Conservation (phyloP, 2,329 filamentous ascomycete species). For the Ceratocystiopsis brevicomis region DNA sequence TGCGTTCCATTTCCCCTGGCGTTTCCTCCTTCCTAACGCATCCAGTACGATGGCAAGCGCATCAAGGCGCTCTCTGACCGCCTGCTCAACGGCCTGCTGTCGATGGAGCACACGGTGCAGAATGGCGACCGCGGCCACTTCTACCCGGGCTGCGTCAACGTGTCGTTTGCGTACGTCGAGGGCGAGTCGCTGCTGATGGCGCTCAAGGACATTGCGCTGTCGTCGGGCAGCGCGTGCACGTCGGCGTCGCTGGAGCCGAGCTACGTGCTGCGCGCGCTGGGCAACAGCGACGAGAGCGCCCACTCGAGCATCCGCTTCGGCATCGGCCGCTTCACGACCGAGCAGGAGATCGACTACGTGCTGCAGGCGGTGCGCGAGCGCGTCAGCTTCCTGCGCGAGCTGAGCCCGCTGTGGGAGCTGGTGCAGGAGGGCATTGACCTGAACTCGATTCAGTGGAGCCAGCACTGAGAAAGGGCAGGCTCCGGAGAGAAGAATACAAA, state of each 20-base stretch:
- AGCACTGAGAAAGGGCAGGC: constrained; percentile 40
- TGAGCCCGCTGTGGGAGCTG: constrained; percentile 92
- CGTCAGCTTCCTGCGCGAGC: constrained; percentile 79
- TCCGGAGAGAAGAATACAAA: no score
- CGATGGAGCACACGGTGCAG: constrained; percentile 79
- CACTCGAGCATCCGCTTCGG: constrained; percentile 97
- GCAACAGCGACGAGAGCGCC: constrained; percentile 91
- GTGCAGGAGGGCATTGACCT: constrained; percentile 93
- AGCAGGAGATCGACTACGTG: constrained; percentile 91
- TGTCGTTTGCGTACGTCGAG: constrained; percentile 96
- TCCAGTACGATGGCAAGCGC: constrained; percentile 76
- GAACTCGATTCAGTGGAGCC: constrained; percentile 94
- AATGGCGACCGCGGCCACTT: constrained; percentile 72
- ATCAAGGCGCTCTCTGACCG: constrained; percentile 69
- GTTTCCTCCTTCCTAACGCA: not conserved
- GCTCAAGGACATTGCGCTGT: constrained; percentile 90
- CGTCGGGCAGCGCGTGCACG: constrained; percentile 90
- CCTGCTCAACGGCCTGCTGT: constrained; percentile 61
- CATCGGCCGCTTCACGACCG: constrained; percentile 91
- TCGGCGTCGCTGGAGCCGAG: constrained; percentile 91
- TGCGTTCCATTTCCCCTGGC: no score
- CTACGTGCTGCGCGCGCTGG: constrained; percentile 84
- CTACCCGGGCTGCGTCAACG: constrained; percentile 94
- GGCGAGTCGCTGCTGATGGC: constrained; percentile 97
- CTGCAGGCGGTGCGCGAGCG: constrained; percentile 82